phyloP scores from a whole-genome alignment of 768 basidiomycete species.

The Pleurotus salmoneostramineus region DNA sequence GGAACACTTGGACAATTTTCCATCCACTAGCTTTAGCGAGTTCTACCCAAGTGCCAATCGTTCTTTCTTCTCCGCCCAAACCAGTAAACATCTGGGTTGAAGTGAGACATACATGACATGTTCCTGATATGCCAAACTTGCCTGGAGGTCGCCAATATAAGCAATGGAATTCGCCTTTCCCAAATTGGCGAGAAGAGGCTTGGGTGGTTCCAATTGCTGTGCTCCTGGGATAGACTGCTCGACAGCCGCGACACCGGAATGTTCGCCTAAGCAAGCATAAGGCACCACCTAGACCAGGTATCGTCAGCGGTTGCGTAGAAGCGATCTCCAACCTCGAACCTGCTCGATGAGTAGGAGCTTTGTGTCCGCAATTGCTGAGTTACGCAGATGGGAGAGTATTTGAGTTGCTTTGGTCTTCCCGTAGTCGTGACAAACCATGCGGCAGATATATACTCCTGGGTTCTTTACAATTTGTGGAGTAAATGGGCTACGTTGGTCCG shows the following conservation, averaged over 20 bases:
- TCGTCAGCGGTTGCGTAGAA: no score
- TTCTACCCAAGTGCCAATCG: slow-evolving; percentile 18
- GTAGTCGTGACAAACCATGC: slow-evolving; percentile 29
- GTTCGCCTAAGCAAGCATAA: slow-evolving; percentile 14
- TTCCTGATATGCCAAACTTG: slow-evolving; percentile 1
- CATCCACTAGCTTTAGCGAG: slow-evolving; percentile 21
- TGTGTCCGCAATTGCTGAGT: slow-evolving; percentile 16
- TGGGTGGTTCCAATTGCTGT: slow-evolving; percentile 13
- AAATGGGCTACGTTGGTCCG: slow-evolving; percentile 19
- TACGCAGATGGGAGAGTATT: slow-evolving; percentile 21
- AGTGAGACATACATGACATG: neutral
- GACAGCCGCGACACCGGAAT: neutral
- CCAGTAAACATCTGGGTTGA: slow-evolving; percentile 22
- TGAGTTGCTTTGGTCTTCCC: slow-evolving; percentile 15
- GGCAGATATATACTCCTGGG: slow-evolving; percentile 22
- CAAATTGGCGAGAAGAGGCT: slow-evolving; percentile 21
- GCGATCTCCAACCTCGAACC: neutral
- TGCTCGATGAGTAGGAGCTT: slow-evolving; percentile 22
- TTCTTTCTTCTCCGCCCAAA: slow-evolving; percentile 25
- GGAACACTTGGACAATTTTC: slow-evolving; percentile 14
- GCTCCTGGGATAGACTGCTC: neutral
- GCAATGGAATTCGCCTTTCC: slow-evolving; percentile 16
- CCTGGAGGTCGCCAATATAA: slow-evolving; percentile 21
- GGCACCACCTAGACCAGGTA: slow-evolving; percentile 5
- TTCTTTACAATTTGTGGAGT: slow-evolving; percentile 20